Percentiles rank a stretch among this genome's conserved stretches.
Evolutionary conservation across 768 basidiomycete species (phyloP).

Genomic region (Hygrophorus pudorinus): DNA sequence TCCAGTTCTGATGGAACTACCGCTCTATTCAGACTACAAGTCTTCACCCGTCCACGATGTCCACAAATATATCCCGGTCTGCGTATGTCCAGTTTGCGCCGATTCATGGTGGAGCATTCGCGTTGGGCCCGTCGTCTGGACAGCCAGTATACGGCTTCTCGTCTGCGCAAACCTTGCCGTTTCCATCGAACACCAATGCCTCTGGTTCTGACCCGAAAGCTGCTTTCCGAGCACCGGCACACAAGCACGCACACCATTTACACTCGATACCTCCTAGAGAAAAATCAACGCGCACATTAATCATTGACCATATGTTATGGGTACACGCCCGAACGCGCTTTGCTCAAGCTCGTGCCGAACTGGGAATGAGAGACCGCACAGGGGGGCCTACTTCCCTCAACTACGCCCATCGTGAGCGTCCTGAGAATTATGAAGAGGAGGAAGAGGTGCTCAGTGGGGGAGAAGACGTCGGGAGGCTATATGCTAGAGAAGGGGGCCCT

Average conservation of each 20-base stretch:
- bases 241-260: slow-evolving; percentile 81
- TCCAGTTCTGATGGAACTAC: too few relatives aligned
- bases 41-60: too few relatives aligned
- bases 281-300: slow-evolving; percentile 82
- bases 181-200: not conserved
- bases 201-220: not conserved
- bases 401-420: slow-evolving; percentile 53
- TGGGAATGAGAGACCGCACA: slow-evolving; percentile 77
- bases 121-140: too few relatives aligned
- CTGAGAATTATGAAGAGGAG: slow-evolving; percentile 71
- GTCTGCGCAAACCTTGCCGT: not conserved
- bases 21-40: too few relatives aligned
- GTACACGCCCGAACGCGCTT: slow-evolving; percentile 75
- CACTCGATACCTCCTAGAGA: slow-evolving; percentile 82
- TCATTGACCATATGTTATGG: slow-evolving; percentile 84
- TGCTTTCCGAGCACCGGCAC: slow-evolving; percentile 60
- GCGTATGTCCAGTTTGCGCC: too few relatives aligned
- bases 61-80: too few relatives aligned
- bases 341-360: slow-evolving; percentile 74
- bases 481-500: slow-evolving; percentile 31
- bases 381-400: slow-evolving; percentile 55
- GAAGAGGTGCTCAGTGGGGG: slow-evolving; percentile 58
- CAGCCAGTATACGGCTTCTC: too few relatives aligned
- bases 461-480: slow-evolving; percentile 46
- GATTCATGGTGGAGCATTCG: too few relatives aligned